Conservation (phyloP, 2,329 filamentous ascomycete species). For the Alternaria atra region DNA sequence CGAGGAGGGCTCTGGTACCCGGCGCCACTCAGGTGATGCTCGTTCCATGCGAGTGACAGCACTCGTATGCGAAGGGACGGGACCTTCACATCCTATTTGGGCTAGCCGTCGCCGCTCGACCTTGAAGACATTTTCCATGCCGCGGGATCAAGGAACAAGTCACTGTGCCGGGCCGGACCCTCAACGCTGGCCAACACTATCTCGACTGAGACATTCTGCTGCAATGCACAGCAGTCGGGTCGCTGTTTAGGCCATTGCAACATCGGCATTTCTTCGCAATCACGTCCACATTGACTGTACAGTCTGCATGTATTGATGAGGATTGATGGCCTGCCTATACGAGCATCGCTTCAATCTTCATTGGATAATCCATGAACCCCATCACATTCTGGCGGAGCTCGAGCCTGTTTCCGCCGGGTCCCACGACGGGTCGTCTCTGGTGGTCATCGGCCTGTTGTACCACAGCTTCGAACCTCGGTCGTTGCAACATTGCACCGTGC, state of each 20-base stretch:
- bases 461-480: not conserved
- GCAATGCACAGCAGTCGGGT: conserved; percentile 14
- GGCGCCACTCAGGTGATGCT: conserved; percentile 26
- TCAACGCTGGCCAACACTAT: conserved; percentile 9
- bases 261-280: conserved; percentile 15
- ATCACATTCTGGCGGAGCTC: conserved; percentile 1
- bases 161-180: conserved; percentile 8
- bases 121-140: conserved; percentile 9
- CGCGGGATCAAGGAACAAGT: conserved; percentile 8
- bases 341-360: conserved; percentile 9
- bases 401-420: conserved; percentile 6
- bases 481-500: conserved; percentile 19
- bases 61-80: conserved; percentile 10
- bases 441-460: not conserved
- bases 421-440: conserved; percentile 6
- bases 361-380: conserved; percentile 14
- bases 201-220: conserved; percentile 26
- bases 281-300: conserved; percentile 7
- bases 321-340: conserved; percentile 7
- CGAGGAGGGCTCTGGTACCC: not conserved
- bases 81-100: conserved; percentile 2
- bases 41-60: conserved; percentile 23
- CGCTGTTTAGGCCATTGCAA: conserved; percentile 12
- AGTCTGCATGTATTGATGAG: conserved; percentile 7
- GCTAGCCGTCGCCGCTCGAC: conserved; percentile 11